Conservation (phyloP, 2,329 filamentous ascomycete species). For the Immersiporthe knoxdaviesiana region DNA sequence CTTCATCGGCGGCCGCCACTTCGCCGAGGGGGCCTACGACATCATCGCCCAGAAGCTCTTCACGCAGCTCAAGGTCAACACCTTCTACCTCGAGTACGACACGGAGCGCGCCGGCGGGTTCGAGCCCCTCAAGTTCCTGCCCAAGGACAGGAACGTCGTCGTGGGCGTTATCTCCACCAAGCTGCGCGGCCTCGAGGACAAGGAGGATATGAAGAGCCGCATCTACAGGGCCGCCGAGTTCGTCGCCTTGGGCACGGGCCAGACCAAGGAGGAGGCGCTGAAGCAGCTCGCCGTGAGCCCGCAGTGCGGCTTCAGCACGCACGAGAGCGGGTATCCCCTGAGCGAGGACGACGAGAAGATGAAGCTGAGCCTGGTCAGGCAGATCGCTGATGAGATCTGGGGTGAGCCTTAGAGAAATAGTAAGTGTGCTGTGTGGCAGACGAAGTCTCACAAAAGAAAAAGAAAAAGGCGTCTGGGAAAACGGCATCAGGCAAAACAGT, state of each 20-base stretch:
- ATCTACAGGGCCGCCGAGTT: conserved; percentile 66
- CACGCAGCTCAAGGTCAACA: conserved; percentile 64
- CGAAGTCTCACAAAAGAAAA: background rate
- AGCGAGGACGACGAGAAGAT: conserved; percentile 71
- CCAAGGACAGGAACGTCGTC: conserved; percentile 65
- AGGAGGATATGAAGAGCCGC: conserved; percentile 64
- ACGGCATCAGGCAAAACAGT: background rate
- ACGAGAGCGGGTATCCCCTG: conserved; percentile 73
- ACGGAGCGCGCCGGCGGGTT: conserved; percentile 67
- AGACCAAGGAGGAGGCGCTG: conserved; percentile 68
- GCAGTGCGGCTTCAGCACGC: conserved; percentile 75
- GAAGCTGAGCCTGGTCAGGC: conserved; percentile 71
- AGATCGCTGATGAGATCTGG: conserved; percentile 77
- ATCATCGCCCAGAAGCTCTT: conserved; percentile 69
- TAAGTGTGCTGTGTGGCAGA: conserved; percentile 44
- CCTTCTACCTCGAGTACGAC: conserved; percentile 73
- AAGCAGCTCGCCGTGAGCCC: conserved; percentile 70
- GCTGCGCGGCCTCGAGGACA: conserved; percentile 63
- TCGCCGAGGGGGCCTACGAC: conserved; percentile 69
- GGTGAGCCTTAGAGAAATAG: conserved; percentile 47
- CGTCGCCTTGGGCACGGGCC: conserved; percentile 68
- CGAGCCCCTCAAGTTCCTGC: conserved; percentile 64
- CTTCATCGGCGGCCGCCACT: conserved; percentile 68
- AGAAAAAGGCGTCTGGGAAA: background rate
- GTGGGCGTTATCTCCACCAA: conserved; percentile 68